Percentiles rank a stretch among this genome's conserved stretches.
phyloP scores from a whole-genome alignment of 306 rosid genomes.

The Cicer judaicum region DNA sequence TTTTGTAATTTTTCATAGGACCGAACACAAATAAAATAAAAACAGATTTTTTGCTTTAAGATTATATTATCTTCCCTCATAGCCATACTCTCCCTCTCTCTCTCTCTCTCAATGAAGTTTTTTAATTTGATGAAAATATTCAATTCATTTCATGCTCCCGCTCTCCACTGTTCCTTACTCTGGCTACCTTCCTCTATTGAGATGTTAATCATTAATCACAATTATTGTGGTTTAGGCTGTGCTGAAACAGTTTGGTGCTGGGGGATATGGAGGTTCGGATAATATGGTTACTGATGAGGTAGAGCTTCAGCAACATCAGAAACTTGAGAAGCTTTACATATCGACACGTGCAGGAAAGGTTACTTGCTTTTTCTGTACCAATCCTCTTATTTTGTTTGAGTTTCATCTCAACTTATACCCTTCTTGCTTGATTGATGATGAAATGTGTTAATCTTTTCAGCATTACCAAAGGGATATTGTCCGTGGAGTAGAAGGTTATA shows the following conservation, averaged over 20 bases:
- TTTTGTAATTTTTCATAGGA: background rate
- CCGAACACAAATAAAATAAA: conserved; percentile 3
- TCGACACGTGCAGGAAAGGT: conserved; percentile 99
- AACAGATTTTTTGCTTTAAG: conserved; percentile 3
- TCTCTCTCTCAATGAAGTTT: background rate
- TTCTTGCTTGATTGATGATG: conserved; percentile 28
- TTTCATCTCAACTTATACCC: conserved; percentile 18
- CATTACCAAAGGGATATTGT: conserved; percentile 98
- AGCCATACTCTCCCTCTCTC: conserved; percentile 19
- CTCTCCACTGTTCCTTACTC: conserved; percentile 22
- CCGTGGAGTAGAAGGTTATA: conserved; percentile 96
- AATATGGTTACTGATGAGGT: conserved; percentile 78
- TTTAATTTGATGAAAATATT: conserved; percentile 1
- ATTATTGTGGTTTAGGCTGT: conserved; percentile 71
- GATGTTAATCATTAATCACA: conserved; percentile 44
- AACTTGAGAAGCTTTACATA: conserved; percentile 92
- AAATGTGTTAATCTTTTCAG: conserved; percentile 51
- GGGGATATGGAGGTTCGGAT: conserved; percentile 97
- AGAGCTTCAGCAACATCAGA: conserved; percentile 89
- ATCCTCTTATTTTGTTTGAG: conserved; percentile 33
- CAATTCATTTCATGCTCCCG: conserved; percentile 1
- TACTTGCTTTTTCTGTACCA: conserved; percentile 43
- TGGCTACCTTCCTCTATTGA: conserved; percentile 18
- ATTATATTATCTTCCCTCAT: background rate
- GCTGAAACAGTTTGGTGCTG: conserved; percentile 94